These are phyloP conservation scores for Russula emetica DNA, from an alignment of 768 basidiomycete genomes.

Conservation along the genomic window DNA sequence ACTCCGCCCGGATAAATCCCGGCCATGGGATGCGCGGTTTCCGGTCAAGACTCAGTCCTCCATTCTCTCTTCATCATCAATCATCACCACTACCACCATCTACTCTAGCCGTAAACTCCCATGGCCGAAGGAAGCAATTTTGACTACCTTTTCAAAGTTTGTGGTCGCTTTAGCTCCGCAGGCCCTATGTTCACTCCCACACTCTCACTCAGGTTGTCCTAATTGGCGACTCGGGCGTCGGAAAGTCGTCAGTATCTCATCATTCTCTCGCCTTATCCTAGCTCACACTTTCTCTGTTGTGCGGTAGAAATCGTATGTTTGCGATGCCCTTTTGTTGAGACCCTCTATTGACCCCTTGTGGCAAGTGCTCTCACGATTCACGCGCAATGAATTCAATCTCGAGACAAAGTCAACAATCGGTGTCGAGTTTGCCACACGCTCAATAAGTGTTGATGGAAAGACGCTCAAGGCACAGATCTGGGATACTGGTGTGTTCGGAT, in stretches of 20 bases:
- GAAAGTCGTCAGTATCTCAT: slow-evolving; percentile 86
- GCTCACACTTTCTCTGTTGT: slow-evolving; percentile 11
- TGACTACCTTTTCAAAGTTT: slow-evolving; percentile 98
- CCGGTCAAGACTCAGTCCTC: neutral
- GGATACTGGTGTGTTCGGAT: slow-evolving; percentile 78
- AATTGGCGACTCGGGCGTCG: slow-evolving; percentile 98
- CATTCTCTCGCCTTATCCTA: neutral
- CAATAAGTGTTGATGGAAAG: slow-evolving; percentile 93
- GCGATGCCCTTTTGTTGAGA: neutral
- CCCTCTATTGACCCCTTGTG: slow-evolving; percentile 18
- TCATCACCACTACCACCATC: slow-evolving; percentile 23
- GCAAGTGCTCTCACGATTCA: slow-evolving; percentile 99
- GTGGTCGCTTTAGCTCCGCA: slow-evolving; percentile 23
- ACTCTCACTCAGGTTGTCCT: slow-evolving; percentile 72
- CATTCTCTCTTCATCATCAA: neutral
- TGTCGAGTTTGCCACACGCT: slow-evolving; percentile 96
- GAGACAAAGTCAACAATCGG: slow-evolving; percentile 99
- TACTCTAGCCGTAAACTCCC: slow-evolving; percentile 25
- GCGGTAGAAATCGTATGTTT: slow-evolving; percentile 59
- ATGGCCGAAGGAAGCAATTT: slow-evolving; percentile 97
- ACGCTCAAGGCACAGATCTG: slow-evolving; percentile 98
- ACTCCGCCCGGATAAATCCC: slow-evolving; percentile 12
- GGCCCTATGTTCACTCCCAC: slow-evolving; percentile 6
- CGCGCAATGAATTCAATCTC: slow-evolving; percentile 98
- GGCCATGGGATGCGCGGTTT: neutral